These are phyloP conservation scores for Ophidiomyces ophidiicola DNA, from an alignment of 2,329 filamentous ascomycete species.

Conservation along the genomic window DNA sequence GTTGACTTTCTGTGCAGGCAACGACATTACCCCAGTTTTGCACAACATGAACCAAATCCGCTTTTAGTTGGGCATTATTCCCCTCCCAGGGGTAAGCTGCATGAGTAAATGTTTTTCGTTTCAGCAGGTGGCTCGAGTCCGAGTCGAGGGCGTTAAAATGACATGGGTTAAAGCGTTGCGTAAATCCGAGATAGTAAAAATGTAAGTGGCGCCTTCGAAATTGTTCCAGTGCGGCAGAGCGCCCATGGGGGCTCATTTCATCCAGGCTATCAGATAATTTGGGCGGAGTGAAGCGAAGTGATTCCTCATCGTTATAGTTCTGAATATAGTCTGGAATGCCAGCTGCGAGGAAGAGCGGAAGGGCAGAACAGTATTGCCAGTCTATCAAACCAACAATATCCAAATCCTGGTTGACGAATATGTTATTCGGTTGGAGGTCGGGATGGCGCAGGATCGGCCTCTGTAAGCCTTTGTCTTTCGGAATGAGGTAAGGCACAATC, in stretches of 20 bases:
- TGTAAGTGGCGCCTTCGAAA: slow-evolving; percentile 16
- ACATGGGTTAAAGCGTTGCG: slow-evolving; percentile 13
- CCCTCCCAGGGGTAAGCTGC: slow-evolving; percentile 20
- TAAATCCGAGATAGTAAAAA: slow-evolving; percentile 19
- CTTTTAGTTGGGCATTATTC: slow-evolving; percentile 18
- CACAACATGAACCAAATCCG: slow-evolving; percentile 17
- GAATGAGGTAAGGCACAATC: slow-evolving; percentile 13
- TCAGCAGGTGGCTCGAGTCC: slow-evolving; percentile 13
- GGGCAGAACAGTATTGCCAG: slow-evolving; percentile 30
- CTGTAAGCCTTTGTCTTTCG: slow-evolving; percentile 7
- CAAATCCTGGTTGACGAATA: slow-evolving; percentile 21
- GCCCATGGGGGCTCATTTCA: slow-evolving; percentile 7
- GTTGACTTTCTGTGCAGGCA: not conserved
- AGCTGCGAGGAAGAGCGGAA: slow-evolving; percentile 29
- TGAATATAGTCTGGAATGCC: slow-evolving; percentile 31
- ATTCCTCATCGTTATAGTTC: slow-evolving; percentile 26
- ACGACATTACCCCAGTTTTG: slow-evolving; percentile 14
- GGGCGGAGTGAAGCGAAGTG: slow-evolving; percentile 14
- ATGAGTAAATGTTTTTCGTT: slow-evolving; percentile 15
- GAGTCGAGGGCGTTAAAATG: slow-evolving; percentile 17
- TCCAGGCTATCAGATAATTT: slow-evolving; percentile 15
- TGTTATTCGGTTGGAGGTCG: slow-evolving; percentile 23
- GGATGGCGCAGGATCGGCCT: slow-evolving; percentile 19
- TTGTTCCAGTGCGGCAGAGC: slow-evolving; percentile 10
- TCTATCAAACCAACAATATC: slow-evolving; percentile 31